Evolutionary conservation across 2,329 filamentous ascomycete species (phyloP), one percentile per base, ranked within the genome.

Genomic region (Dothideomycetidae sp.): DNA sequence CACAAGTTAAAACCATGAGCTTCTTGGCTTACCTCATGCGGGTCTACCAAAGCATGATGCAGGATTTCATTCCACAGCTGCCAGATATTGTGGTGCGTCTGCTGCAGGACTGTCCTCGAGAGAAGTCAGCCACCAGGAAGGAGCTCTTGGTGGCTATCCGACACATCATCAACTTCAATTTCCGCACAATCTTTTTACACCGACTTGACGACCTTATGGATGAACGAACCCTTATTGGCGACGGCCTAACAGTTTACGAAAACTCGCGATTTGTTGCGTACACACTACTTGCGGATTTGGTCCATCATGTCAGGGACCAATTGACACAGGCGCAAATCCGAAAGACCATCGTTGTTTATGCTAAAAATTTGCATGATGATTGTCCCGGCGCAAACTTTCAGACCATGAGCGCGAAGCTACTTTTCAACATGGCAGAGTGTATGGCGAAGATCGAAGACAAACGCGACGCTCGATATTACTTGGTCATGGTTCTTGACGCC

Each of bases 131-230:
- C 2, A 83, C 88, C 1, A 73, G 92, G 12, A 99, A 98, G 56
- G 90, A 99, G 58, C 67, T 99, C 13, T 64, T 99, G 30, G 90
- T 98, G 36, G 92, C 90, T 0, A 94, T 98, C 41, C 74, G 92
- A 14, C 92, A 99, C 53, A 94, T 98, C 49, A 94, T 98, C 58
- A 98, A 96, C 60, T 96, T 96, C 62, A 96, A 96, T 54, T 96
- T 94, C 50, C 70, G 90, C 40, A 88, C 85, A 53, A 93, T 96
- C 37, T 98, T 98, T 53, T 63, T 96, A 16, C 77, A 77, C 26
- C 93, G 93, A 58, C 94, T 99, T 47, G 85, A 96, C 48, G 85
- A 94, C 54, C 68, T 99, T 23, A 64, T 99, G 31, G 90, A 99
- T 47, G 86, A 96, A 62, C 73, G 83, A 49, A 96, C 86, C 0